Conservation (phyloP, 139 green algal genomes). For the Edaphochlamys debaryana region DNA sequence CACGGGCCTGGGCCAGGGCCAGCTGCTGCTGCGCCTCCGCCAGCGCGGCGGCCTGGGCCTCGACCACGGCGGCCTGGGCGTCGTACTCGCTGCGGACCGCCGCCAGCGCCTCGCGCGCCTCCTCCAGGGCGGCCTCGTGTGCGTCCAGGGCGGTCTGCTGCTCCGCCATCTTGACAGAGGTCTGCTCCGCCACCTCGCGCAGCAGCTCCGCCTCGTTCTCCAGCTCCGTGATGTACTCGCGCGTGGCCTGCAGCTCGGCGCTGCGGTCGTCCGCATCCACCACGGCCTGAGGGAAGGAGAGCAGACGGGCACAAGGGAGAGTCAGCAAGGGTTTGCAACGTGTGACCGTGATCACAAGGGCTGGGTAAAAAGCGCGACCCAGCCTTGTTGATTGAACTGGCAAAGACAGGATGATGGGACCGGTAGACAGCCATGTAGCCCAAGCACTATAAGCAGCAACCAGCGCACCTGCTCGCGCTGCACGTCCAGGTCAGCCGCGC, state of each 20-base stretch:
- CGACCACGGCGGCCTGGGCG: background rate
- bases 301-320: too few relatives aligned
- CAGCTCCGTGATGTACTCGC: conserved; percentile 25
- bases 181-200: background rate
- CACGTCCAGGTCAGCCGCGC: background rate
- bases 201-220: conserved; percentile 17
- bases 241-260: conserved; percentile 9
- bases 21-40: background rate
- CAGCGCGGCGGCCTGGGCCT: background rate
- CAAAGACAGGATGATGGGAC: too few relatives aligned
- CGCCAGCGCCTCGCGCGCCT: background rate
- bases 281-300: background rate
- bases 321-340: too few relatives aligned
- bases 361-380: too few relatives aligned
- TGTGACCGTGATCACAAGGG: too few relatives aligned
- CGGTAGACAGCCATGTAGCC: too few relatives aligned
- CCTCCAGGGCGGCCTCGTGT: background rate
- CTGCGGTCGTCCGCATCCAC: background rate
- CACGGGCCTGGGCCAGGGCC: background rate
- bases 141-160: background rate
- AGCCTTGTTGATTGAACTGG: too few relatives aligned
- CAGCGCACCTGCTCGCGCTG: background rate
- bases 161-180: background rate
- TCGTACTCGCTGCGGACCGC: background rate
- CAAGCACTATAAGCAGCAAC: too few relatives aligned